These are phyloP conservation scores for Citrus cavaleriei DNA, from an alignment of 345 rosid genomes.

Conservation along the genomic window DNA sequence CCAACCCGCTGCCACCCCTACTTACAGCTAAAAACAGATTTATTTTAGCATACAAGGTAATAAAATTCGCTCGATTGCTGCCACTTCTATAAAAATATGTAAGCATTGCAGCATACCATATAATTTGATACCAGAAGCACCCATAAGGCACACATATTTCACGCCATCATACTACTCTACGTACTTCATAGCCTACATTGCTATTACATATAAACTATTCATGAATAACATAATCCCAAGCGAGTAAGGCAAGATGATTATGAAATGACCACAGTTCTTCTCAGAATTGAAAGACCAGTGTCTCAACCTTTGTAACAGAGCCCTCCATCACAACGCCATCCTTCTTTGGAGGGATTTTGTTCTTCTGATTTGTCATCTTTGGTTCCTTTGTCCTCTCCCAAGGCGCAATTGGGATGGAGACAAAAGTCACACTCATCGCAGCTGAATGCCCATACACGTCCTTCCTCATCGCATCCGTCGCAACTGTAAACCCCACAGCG, in stretches of 20 bases:
- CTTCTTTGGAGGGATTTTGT: slow-evolving; percentile 28
- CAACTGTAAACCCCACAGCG: slow-evolving; percentile 31
- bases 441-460: slow-evolving; percentile 47
- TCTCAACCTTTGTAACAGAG: slow-evolving; percentile 45
- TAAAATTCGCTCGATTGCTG: no score
- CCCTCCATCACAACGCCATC: slow-evolving; percentile 59
- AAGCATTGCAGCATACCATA: no score
- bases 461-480: slow-evolving; percentile 38
- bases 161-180: not conserved
- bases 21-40: no score
- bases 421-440: slow-evolving; percentile 62
- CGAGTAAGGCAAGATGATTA: not conserved
- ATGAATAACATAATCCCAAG: not conserved
- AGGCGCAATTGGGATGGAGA: slow-evolving; percentile 63
- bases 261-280: not conserved
- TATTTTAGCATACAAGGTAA: no score
- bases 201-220: not conserved
- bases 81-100: no score
- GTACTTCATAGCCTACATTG: not conserved
- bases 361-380: slow-evolving; percentile 9
- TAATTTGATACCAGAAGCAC: no score
- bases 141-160: not conserved
- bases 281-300: not conserved
- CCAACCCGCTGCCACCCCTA: no score
- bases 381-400: slow-evolving; percentile 9